Base-by-base conservation (phyloP, 1,139 yeast species). In the Nakaseomyces glabratus region DNA sequence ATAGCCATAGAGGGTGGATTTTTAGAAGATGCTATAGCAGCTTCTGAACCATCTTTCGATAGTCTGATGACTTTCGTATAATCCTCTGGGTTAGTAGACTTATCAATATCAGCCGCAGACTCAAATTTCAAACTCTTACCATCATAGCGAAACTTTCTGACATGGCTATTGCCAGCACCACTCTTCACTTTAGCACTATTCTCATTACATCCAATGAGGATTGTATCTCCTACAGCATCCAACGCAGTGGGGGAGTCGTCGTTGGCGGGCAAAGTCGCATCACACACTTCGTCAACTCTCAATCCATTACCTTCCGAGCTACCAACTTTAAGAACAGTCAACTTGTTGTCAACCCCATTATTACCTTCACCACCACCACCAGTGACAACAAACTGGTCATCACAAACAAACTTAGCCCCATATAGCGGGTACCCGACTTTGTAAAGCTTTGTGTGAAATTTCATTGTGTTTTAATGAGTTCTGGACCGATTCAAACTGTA, bases 301-400 rank as follows among this genome's bases (percentile, higher is more conserved):
- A 28, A 26, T 10, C 5, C 29, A 20, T n/a, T n/a, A 8, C n/a
- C 21, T 13, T 18, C 10, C 6, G 66, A 64, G 39, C 73, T 72
- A 47, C 69, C 68, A 38, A 78, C 63, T 36, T 71, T 62, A 31
- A 77, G 60, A 12, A 80, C 81, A 14, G 85, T 73, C 48, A 88
- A 65, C 56, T 81, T 84, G 60, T 88, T 88, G 30, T 90, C 82
- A 37, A 88, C 76, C 31, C 96, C 96, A 53, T 86, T 80, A 51
- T 74, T 79, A 14, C 95, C 95, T 58, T 85, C 95, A 28, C 97
- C 97, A 24, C 96, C 96, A 31, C 97, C 97, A 21, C 97, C 97
- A 6, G 85, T 75, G 20, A 81, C 82, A 35, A 85, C 58, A 21
- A 86, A 58, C 5, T 76, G 71, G 43, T 68, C 63, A 45, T 76